Conservation (phyloP, 345 rosid genomes). For the Pugionium cornutum region DNA sequence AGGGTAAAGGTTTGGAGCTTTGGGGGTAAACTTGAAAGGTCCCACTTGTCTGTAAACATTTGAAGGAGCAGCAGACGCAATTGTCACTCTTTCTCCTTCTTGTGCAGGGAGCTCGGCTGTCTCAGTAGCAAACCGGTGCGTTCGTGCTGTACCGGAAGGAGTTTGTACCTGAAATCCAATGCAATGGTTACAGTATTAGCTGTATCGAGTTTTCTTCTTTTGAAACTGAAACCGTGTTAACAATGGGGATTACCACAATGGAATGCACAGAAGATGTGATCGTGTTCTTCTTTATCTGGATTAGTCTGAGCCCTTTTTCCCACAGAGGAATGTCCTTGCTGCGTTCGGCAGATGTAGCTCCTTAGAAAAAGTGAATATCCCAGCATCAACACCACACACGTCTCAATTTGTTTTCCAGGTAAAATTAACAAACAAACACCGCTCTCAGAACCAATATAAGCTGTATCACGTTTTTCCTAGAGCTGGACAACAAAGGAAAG, state of each 20-base stretch:
- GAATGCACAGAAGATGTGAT: constrained; percentile 83
- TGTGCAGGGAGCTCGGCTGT: constrained; percentile 93
- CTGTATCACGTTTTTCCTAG: constrained; percentile 7
- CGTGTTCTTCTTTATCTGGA: constrained; percentile 69
- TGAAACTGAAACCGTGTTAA: not conserved
- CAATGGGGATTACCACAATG: constrained; percentile 62
- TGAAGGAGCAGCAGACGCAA: constrained; percentile 84
- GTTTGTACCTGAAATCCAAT: constrained; percentile 62
- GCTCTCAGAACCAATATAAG: constrained; percentile 9
- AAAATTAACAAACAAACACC: constrained; percentile 10
- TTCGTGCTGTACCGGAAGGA: constrained; percentile 84
- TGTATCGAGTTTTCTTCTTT: not conserved
- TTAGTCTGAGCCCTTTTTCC: constrained; percentile 82
- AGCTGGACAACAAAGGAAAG: not conserved
- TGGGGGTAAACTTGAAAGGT: constrained; percentile 80
- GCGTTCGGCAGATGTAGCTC: constrained; percentile 99
- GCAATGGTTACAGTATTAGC: not conserved
- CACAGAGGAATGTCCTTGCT: constrained; percentile 94
- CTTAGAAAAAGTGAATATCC: constrained; percentile 97
- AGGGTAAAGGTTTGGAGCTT: constrained; percentile 68
- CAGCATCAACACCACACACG: constrained; percentile 80
- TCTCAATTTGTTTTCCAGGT: constrained; percentile 22
- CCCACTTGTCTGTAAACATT: constrained; percentile 74
- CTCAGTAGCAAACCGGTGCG: constrained; percentile 91
- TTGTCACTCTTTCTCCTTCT: constrained; percentile 89